These are phyloP conservation scores for Penicillium italicum DNA, from an alignment of 2,329 filamentous ascomycete genomes.

Conservation along the genomic window DNA sequence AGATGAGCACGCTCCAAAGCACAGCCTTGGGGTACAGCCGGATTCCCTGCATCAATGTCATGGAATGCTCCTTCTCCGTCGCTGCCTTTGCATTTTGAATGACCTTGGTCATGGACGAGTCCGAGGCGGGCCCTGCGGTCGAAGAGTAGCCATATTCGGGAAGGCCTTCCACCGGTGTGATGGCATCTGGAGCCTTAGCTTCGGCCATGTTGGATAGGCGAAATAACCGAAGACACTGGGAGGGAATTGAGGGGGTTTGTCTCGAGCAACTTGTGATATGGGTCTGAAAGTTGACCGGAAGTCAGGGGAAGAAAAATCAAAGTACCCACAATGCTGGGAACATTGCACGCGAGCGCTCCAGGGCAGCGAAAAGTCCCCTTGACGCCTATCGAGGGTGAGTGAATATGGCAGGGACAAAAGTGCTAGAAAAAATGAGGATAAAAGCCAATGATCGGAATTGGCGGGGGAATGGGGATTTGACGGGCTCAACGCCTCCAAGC, in stretches of 20 bases:
- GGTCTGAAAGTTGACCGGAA: slow-evolving; percentile 9
- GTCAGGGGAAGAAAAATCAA: slow-evolving; percentile 20
- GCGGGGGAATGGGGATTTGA: slow-evolving; percentile 12
- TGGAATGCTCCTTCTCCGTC: slow-evolving; percentile 53
- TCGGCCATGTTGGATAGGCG: slow-evolving; percentile 25
- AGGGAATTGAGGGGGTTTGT: not conserved
- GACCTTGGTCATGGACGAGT: slow-evolving; percentile 31
- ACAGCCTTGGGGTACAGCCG: slow-evolving; percentile 83
- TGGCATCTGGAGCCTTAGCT: slow-evolving; percentile 28
- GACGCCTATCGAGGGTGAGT: not conserved
- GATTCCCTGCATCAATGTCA: slow-evolving; percentile 73
- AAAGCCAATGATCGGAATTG: slow-evolving; percentile 7
- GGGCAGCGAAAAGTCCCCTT: slow-evolving; percentile 8
- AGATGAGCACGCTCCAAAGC: slow-evolving; percentile 77
- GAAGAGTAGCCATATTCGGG: slow-evolving; percentile 10
- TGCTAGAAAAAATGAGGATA: slow-evolving; percentile 14
- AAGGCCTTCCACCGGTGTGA: slow-evolving; percentile 22
- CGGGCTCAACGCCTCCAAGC: slow-evolving; percentile 9
- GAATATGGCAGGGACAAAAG: not conserved
- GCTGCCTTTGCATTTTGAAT: slow-evolving; percentile 43
- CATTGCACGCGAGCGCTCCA: slow-evolving; percentile 19
- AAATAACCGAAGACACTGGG: not conserved
- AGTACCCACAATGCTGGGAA: slow-evolving; percentile 20
- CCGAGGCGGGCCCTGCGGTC: slow-evolving; percentile 18
- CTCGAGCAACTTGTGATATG: not conserved